A percentile compares a stretch with the other conserved stretches of the same genome.
phyloP scores from a whole-genome alignment of 106 monocot species.

The Triglochin maritima region DNA sequence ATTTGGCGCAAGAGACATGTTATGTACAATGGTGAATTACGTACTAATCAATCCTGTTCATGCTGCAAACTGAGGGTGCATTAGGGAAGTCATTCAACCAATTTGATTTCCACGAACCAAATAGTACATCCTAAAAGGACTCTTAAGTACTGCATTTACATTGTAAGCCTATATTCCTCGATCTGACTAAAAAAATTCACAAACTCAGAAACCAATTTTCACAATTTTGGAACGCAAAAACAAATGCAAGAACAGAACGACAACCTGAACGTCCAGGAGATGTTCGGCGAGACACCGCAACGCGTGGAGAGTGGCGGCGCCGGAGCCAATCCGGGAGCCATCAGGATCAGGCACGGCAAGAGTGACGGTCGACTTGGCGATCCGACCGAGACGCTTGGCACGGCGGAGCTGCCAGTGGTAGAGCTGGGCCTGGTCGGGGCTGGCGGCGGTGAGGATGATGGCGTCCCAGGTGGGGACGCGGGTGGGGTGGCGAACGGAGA shows the following conservation, averaged over 20 bases:
- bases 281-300: conserved; percentile 45
- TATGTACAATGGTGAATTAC: too few relatives aligned
- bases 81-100: too few relatives aligned
- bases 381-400: conserved; percentile 68
- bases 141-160: too few relatives aligned
- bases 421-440: conserved; percentile 87
- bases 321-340: conserved; percentile 90
- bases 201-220: too few relatives aligned
- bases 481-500: conserved; percentile 66
- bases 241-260: neutral
- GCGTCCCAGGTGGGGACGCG: conserved; percentile 89
- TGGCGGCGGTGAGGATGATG: conserved; percentile 90
- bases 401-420: conserved; percentile 85
- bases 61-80: too few relatives aligned
- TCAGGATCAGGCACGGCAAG: conserved; percentile 85
- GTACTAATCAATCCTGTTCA: too few relatives aligned
- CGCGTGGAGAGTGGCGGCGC: conserved; percentile 91
- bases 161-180: too few relatives aligned
- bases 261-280: conserved; percentile 11
- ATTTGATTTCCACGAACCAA: too few relatives aligned
- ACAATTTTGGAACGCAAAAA: too few relatives aligned
- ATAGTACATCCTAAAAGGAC: too few relatives aligned
- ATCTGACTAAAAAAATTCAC: too few relatives aligned
- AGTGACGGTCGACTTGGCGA: conserved; percentile 65
- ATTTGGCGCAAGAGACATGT: too few relatives aligned